phyloP scores from a whole-genome alignment of 495 filamentous ascomycete genomes.

The Penicillium argentinense region DNA sequence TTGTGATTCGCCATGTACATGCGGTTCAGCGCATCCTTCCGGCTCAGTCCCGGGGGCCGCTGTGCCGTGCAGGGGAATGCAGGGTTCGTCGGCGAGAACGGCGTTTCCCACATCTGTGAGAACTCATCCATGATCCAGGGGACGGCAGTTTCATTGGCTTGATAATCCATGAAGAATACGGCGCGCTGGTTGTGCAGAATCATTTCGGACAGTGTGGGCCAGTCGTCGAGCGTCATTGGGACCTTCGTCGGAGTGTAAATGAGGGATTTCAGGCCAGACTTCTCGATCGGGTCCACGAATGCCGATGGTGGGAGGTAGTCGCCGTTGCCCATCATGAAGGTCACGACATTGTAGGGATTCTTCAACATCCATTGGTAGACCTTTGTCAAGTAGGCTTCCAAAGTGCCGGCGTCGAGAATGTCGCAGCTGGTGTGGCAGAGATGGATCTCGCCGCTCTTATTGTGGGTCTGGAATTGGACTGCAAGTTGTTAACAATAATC shows the following conservation, averaged over 20 bases:
- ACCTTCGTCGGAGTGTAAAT: slow-evolving; percentile 69
- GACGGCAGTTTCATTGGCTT: slow-evolving; percentile 72
- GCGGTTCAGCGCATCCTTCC: slow-evolving; percentile 52
- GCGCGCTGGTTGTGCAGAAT: slow-evolving; percentile 65
- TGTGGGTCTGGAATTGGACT: slow-evolving; percentile 85
- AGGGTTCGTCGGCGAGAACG: slow-evolving; percentile 59
- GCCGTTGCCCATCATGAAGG: slow-evolving; percentile 81
- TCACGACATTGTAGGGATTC: slow-evolving; percentile 90
- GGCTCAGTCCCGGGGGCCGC: slow-evolving; percentile 58
- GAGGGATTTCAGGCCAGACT: slow-evolving; percentile 65
- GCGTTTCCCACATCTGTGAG: slow-evolving; percentile 66
- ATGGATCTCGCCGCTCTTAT: slow-evolving; percentile 57
- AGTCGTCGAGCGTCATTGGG: slow-evolving; percentile 70
- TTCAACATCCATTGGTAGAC: slow-evolving; percentile 71
- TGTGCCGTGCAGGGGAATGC: slow-evolving; percentile 60
- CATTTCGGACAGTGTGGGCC: slow-evolving; percentile 81
- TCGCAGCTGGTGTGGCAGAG: slow-evolving; percentile 79
- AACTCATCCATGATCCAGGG: slow-evolving; percentile 70
- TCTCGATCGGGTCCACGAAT: slow-evolving; percentile 60
- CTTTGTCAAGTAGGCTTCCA: slow-evolving; percentile 67
- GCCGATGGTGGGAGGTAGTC: slow-evolving; percentile 63
- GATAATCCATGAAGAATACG: slow-evolving; percentile 76
- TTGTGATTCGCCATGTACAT: slow-evolving; percentile 96
- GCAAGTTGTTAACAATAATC: slow-evolving; percentile 2
- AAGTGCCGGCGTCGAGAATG: slow-evolving; percentile 73